Evolutionary conservation across 176 grass and related monocot species (phyloP).

Genomic region (Elaeis guineensis): DNA sequence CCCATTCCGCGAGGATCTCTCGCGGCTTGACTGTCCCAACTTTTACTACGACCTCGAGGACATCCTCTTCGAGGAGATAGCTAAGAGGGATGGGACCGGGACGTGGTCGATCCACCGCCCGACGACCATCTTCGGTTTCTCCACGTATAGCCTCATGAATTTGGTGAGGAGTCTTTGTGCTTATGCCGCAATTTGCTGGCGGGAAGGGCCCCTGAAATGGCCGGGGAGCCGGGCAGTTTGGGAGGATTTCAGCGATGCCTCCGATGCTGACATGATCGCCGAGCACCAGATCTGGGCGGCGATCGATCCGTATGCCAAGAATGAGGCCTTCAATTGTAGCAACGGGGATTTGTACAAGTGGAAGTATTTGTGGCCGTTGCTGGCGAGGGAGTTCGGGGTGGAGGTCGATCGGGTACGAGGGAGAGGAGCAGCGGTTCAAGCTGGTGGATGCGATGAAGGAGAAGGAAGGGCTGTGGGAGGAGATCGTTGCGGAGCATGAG

Average conservation of each 20-base stretch:
- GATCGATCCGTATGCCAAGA: conserved; percentile 14
- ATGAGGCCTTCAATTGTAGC: conserved; percentile 20
- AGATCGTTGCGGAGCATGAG: conserved; percentile 12
- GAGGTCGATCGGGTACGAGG: conserved; percentile 1
- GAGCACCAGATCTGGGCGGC: conserved; percentile 22
- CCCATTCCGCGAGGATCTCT: conserved; percentile 49
- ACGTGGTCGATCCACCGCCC: conserved; percentile 50
- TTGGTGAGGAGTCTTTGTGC: background rate
- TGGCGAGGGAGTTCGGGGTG: conserved; percentile 13
- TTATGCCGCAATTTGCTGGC: conserved; percentile 14
- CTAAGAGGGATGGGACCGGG: conserved; percentile 29
- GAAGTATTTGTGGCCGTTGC: conserved; percentile 6
- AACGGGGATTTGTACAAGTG: conserved; percentile 19
- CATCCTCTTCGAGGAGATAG: conserved; percentile 33
- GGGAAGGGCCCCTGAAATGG: conserved; percentile 6
- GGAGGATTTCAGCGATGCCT: conserved; percentile 13
- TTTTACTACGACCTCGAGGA: conserved; percentile 64
- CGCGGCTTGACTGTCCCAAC: conserved; percentile 31
- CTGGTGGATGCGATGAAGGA: conserved; percentile 12
- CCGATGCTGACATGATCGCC: conserved; percentile 17
- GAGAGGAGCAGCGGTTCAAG: background rate
- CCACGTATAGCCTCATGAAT: conserved; percentile 2
- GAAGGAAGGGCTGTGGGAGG: conserved; percentile 15
- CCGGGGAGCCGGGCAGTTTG: background rate
- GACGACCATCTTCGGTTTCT: conserved; percentile 16